These are phyloP conservation scores for Oxytropis ochrocephala DNA, from an alignment of 306 rosid genomes.

Conservation along the genomic window DNA sequence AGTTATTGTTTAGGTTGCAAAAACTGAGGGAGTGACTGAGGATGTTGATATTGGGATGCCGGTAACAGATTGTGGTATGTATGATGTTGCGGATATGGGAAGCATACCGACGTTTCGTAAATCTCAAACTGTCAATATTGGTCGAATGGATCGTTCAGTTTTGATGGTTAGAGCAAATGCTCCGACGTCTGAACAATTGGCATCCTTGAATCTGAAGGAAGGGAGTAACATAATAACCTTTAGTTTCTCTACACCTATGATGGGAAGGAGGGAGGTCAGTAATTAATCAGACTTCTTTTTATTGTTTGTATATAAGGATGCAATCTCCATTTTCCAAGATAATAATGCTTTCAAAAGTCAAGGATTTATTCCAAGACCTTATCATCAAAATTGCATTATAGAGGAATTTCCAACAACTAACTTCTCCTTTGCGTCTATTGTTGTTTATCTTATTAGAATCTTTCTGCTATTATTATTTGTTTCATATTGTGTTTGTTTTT, in stretches of 20 bases:
- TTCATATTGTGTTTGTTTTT: neutral
- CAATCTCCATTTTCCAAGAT: neutral
- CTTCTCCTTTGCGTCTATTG: neutral
- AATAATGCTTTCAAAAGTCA: neutral
- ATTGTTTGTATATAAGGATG: neutral
- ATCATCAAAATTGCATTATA: neutral
- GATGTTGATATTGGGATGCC: constrained; percentile 26
- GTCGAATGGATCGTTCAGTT: constrained; percentile 25
- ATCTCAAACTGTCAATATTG: constrained; percentile 34
- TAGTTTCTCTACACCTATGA: constrained; percentile 63
- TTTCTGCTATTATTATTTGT: neutral
- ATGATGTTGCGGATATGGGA: constrained; percentile 23
- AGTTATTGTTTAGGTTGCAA: constrained; percentile 23
- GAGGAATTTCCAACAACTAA: neutral
- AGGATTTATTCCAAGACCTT: neutral
- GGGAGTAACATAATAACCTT: constrained; percentile 76
- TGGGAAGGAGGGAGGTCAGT: constrained; percentile 68
- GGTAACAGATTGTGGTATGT: constrained; percentile 17
- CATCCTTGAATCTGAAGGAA: constrained; percentile 75
- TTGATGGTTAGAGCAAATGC: constrained; percentile 39
- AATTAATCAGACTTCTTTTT: constrained; percentile 4
- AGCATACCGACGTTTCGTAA: constrained; percentile 19
- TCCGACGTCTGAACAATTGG: constrained; percentile 88
- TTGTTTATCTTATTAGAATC: neutral
- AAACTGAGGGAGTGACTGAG: neutral